phyloP scores from a whole-genome alignment of 495 filamentous ascomycete species.

The Peziza echinospora region DNA sequence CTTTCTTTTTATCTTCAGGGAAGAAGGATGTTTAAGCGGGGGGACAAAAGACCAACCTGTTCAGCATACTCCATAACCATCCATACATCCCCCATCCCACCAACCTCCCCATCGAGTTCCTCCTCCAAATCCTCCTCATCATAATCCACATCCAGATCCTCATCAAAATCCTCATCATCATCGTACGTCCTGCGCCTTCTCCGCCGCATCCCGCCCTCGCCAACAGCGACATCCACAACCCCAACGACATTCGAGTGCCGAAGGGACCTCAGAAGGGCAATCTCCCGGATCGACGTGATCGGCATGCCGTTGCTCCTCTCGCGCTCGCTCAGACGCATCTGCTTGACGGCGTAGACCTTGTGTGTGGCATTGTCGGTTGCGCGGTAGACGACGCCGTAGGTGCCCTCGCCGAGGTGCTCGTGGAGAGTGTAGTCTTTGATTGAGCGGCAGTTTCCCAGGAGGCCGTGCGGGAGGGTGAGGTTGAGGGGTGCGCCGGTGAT shows the following conservation, averaged over 20 bases:
- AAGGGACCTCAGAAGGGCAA: constrained; percentile 25
- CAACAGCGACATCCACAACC: constrained; percentile 26
- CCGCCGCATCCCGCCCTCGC: too few relatives aligned
- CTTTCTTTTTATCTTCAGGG: too few relatives aligned
- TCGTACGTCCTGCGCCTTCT: too few relatives aligned
- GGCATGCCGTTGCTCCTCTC: constrained; percentile 28
- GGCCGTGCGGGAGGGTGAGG: constrained; percentile 13
- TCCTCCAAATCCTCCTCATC: too few relatives aligned
- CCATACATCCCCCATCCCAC: constrained; percentile 25
- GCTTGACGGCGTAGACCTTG: constrained; percentile 24
- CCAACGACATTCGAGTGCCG: constrained; percentile 26
- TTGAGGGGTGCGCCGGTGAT: constrained; percentile 22
- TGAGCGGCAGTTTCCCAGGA: constrained; percentile 22
- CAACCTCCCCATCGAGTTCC: too few relatives aligned
- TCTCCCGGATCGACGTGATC: constrained; percentile 27
- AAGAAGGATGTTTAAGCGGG: constrained; percentile 4
- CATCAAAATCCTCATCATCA: too few relatives aligned
- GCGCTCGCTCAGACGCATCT: constrained; percentile 23
- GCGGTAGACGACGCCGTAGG: constrained; percentile 27
- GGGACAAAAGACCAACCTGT: constrained; percentile 28
- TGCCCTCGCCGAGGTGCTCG: constrained; percentile 26
- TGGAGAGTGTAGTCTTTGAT: constrained; percentile 23
- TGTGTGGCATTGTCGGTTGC: constrained; percentile 20
- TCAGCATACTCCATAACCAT: constrained; percentile 32
- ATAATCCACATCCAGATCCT: too few relatives aligned